Conservation (phyloP, 2,329 filamentous ascomycete genomes). For the Epicoccum nigrum region DNA sequence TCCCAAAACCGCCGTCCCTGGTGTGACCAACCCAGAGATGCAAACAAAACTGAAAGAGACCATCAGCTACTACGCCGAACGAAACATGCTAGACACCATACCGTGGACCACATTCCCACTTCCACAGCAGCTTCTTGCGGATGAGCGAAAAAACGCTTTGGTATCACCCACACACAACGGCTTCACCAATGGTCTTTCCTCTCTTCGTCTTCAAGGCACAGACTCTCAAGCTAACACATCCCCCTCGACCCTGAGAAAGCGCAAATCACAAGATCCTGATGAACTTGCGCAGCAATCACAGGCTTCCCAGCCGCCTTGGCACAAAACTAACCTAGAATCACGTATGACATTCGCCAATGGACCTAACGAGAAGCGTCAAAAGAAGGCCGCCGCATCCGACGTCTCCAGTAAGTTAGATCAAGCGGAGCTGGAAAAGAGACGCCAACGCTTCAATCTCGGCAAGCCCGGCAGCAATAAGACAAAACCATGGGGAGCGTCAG, state of each 20-base stretch:
- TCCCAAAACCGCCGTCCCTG: constrained; percentile 63
- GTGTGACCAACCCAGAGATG: constrained; percentile 67
- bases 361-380: constrained; percentile 54
- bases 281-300: constrained; percentile 59
- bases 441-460: constrained; percentile 77
- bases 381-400: constrained; percentile 56
- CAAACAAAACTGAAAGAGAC: constrained; percentile 83
- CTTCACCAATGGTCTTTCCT: constrained; percentile 36
- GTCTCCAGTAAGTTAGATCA: constrained; percentile 86
- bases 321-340: constrained; percentile 74
- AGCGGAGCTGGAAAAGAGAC: constrained; percentile 84
- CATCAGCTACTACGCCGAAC: constrained; percentile 82
- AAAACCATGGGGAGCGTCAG: constrained; percentile 55
- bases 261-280: constrained; percentile 73
- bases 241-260: constrained; percentile 72
- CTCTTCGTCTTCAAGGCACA: constrained; percentile 23
- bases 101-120: constrained; percentile 85
- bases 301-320: constrained; percentile 69
- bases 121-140: constrained; percentile 81
- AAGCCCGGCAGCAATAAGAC: constrained; percentile 60
- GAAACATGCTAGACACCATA: constrained; percentile 70
- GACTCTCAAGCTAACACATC: constrained; percentile 39
- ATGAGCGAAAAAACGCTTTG: constrained; percentile 57
- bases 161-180: constrained; percentile 28
- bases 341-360: constrained; percentile 70